Evolutionary conservation across 768 basidiomycete species (phyloP).

Genomic region (Tulasnella sp.): DNA sequence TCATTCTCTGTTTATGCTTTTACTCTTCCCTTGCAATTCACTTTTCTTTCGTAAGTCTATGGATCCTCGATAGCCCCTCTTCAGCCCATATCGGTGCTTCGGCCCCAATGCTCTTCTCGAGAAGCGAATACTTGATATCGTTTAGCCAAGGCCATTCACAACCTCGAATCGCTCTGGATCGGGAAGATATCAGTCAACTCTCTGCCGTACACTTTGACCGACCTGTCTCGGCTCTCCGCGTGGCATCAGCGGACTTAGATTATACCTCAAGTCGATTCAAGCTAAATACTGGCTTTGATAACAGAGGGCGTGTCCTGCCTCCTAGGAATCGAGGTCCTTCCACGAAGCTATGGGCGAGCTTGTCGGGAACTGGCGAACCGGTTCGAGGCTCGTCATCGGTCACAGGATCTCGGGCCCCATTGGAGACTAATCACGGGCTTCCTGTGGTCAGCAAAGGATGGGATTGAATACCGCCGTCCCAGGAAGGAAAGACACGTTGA

Average conservation of each 20-base stretch:
- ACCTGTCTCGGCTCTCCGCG: neutral
- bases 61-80: neutral
- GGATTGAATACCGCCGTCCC: neutral
- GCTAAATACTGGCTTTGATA: neutral
- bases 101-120: neutral
- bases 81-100: neutral
- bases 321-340: neutral
- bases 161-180: neutral
- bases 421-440: neutral
- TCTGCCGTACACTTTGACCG: neutral
- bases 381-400: neutral
- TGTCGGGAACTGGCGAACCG: neutral
- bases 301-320: neutral
- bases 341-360: neutral
- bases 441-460: neutral
- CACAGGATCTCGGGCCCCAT: neutral
- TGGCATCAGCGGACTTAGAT: neutral
- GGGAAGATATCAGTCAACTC: neutral
- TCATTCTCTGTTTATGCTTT: neutral
- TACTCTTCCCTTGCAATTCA: neutral
- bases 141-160: neutral
- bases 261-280: neutral
- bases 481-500: neutral
- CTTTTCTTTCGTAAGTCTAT: neutral
- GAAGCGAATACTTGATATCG: neutral